Conservation (phyloP, 495 filamentous ascomycete genomes). For the Pyronema omphalodes region DNA sequence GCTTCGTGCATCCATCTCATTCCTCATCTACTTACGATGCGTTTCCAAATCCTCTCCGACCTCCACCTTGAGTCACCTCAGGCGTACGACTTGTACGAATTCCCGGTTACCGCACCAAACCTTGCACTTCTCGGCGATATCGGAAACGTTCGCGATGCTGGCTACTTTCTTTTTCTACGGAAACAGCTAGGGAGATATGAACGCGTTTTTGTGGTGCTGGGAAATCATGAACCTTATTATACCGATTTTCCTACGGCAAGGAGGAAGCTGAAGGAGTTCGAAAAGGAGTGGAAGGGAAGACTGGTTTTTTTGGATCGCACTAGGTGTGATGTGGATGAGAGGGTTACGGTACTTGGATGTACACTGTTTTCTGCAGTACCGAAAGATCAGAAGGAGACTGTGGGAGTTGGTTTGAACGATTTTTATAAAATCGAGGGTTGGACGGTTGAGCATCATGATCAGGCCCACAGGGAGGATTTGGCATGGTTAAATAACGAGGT, state of each 20-base stretch:
- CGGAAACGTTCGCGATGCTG: slow-evolving; percentile 29
- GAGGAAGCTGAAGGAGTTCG: neutral
- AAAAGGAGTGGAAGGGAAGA: neutral
- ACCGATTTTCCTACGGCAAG: slow-evolving; percentile 27
- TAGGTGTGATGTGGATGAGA: slow-evolving; percentile 18
- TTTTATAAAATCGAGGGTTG: slow-evolving; percentile 33
- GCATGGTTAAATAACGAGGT: neutral
- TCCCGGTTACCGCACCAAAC: slow-evolving; percentile 30
- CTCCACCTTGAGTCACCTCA: slow-evolving; percentile 35
- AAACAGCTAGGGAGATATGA: slow-evolving; percentile 30
- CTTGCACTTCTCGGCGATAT: slow-evolving; percentile 42
- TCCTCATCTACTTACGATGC: neutral
- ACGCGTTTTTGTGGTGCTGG: slow-evolving; percentile 34
- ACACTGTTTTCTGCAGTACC: slow-evolving; percentile 30
- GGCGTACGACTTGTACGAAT: slow-evolving; percentile 32
- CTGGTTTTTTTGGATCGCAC: slow-evolving; percentile 1
- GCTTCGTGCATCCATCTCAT: too few relatives aligned
- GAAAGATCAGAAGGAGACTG: slow-evolving; percentile 14
- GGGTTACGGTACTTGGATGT: slow-evolving; percentile 34
- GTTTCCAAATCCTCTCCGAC: slow-evolving; percentile 39
- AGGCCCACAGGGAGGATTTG: slow-evolving; percentile 20
- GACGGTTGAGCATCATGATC: slow-evolving; percentile 30
- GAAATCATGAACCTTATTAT: slow-evolving; percentile 41
- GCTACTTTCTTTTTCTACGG: slow-evolving; percentile 29
- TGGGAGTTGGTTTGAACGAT: slow-evolving; percentile 30